A percentile compares a stretch with the other conserved stretches of the same genome.
Conservation (phyloP, 345 rosid species). For the Psidium friedrichsthalianum region DNA sequence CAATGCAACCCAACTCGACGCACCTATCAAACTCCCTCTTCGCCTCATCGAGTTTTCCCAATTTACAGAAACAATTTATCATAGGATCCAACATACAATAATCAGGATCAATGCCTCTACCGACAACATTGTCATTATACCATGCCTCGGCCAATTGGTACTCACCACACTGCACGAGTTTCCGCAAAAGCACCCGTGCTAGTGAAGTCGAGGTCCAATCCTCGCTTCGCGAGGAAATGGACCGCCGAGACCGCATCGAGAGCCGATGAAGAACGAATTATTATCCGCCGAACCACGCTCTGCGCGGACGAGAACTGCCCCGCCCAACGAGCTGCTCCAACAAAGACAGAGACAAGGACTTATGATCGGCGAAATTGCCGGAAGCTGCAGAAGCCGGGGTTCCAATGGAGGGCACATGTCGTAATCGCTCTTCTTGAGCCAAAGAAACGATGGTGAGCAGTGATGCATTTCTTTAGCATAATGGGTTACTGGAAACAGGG, state of each 20-base stretch:
- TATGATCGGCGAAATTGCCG: constrained; percentile 16
- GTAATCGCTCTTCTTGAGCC: constrained; percentile 20
- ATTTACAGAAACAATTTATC: constrained; percentile 37
- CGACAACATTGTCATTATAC: constrained; percentile 20
- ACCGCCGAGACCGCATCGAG: constrained; percentile 25
- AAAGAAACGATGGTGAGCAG: constrained; percentile 10
- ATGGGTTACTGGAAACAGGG: background rate
- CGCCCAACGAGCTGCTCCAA: constrained; percentile 24
- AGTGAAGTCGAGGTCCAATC: constrained; percentile 29
- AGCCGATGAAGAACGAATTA: constrained; percentile 17
- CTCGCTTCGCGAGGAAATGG: constrained; percentile 24
- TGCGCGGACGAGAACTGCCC: constrained; percentile 26
- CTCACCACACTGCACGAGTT: constrained; percentile 31
- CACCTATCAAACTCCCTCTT: constrained; percentile 29
- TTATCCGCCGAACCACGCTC: constrained; percentile 28
- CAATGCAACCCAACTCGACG: constrained; percentile 12
- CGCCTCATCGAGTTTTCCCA: constrained; percentile 50
- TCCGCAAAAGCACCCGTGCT: constrained; percentile 23
- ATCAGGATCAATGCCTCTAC: constrained; percentile 32
- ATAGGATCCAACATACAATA: constrained; percentile 29
- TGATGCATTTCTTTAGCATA: background rate
- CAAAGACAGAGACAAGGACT: constrained; percentile 31
- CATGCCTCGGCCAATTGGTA: constrained; percentile 26
- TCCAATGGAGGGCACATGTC: constrained; percentile 19
- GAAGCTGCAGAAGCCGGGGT: background rate